Evolutionary conservation across 2,329 filamentous ascomycete species (phyloP), one percentile per base, ranked within the genome.

Genomic region (Septoria linicola): DNA sequence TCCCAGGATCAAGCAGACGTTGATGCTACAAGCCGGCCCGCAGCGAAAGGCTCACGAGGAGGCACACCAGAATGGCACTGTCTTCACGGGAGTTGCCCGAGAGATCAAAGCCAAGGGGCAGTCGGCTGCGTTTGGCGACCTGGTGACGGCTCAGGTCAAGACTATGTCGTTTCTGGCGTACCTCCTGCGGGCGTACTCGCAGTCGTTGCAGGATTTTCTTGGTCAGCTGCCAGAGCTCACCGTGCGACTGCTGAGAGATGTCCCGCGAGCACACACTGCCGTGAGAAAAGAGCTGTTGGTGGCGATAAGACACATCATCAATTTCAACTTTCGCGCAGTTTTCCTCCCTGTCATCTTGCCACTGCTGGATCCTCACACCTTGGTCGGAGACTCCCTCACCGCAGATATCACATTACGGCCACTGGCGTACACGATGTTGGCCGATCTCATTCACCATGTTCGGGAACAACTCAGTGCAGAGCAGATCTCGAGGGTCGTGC

Each of bases 151-250:
- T 1, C 95, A 99, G 69, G 93, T 99, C 13, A 97, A 99, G 76
- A 97, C 92, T 0, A 97, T 99, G 92, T 97, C 91, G 64, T 99
- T 99, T 64, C 70, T 99, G 60, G 95, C 95, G 1, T 99, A 97
- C 66, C 75, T 99, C 0, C 79, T 99, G 10, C 79, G 93, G 36
- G 87, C 95, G 41, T 95, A 96, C 69, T 84, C 90, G 2, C 85
- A 87, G 51, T 88, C 96, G 59, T 75, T 99, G 8, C 82, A 83
- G 8, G 93, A 99, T 62, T 97, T 99, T 63, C 74, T 99, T 21
- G 86, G 84, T 0, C 86, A 83, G 0, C 75, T 99, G 13, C 93
- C 93, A 0, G 85, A 87, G 27, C 92, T 97, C 31, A 89, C 97
- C 2, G 89, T 99, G 5, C 83, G 93, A 4, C 74, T 99, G 39